Conservation (phyloP, 139 green algal genomes). For the Chlamydomonas asymmetrica region DNA sequence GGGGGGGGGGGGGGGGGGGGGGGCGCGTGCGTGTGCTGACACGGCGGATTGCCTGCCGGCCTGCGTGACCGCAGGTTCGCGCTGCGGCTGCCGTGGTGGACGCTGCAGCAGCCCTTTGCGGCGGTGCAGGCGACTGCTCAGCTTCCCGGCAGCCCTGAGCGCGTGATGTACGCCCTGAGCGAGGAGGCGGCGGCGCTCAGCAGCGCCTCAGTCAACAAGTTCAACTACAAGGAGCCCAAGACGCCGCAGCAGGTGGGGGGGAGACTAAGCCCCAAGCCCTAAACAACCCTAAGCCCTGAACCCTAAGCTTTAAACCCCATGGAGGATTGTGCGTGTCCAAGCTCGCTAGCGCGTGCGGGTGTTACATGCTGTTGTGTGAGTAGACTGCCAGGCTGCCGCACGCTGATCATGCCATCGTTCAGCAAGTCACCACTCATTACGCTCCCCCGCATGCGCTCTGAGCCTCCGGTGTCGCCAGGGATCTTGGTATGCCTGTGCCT, state of each 20-base stretch:
- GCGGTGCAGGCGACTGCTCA: constrained; percentile 31
- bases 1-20: neutral
- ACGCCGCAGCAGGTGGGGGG: constrained; percentile 31
- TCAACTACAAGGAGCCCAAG: constrained; percentile 46
- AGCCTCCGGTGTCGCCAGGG: neutral
- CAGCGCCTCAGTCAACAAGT: constrained; percentile 14
- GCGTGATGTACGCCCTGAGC: constrained; percentile 47
- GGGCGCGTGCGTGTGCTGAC: neutral
- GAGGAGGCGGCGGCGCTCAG: constrained; percentile 44
- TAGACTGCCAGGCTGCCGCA: neutral
- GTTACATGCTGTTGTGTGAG: neutral
- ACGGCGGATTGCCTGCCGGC: neutral
- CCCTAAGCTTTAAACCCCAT: too few relatives aligned
- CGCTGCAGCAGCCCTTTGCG: constrained; percentile 48
- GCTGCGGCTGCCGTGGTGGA: constrained; percentile 79
- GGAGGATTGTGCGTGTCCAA: too few relatives aligned
- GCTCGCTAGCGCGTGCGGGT: neutral
- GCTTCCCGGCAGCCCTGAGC: constrained; percentile 36
- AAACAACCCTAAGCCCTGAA: neutral
- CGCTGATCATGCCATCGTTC: neutral
- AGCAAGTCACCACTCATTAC: neutral
- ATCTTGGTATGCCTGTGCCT: neutral
- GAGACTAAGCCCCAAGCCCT: neutral
- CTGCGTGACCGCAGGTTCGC: constrained; percentile 36
- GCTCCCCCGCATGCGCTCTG: neutral